phyloP scores from a whole-genome alignment of 2,329 filamentous ascomycete genomes.

The Leptosphaerulina australis region DNA sequence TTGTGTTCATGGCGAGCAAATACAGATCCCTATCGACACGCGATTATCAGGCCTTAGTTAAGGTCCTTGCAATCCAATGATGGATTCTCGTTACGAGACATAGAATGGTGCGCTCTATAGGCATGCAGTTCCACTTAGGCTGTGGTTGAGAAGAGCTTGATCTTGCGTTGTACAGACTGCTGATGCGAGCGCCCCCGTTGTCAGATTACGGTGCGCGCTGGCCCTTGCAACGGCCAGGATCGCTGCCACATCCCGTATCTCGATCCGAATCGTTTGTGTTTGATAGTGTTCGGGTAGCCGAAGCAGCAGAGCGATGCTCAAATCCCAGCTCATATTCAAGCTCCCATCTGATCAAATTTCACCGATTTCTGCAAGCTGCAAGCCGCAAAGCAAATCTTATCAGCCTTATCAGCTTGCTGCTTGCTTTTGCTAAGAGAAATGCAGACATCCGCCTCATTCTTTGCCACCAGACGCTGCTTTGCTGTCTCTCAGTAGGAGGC shows the following conservation, averaged over 20 bases:
- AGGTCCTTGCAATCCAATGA: neutral
- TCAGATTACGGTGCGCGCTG: slow-evolving; percentile 19
- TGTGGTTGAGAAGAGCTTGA: slow-evolving; percentile 14
- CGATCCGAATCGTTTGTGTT: slow-evolving; percentile 13
- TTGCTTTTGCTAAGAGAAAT: neutral
- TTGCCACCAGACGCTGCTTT: neutral
- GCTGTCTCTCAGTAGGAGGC: neutral
- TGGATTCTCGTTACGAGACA: neutral
- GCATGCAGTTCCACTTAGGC: neutral
- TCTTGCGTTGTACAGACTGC: slow-evolving; percentile 17
- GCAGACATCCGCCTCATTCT: neutral
- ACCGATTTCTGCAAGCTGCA: slow-evolving; percentile 5
- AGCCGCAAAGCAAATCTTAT: neutral
- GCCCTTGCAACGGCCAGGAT: slow-evolving; percentile 13
- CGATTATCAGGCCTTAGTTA: neutral
- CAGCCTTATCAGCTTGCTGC: neutral
- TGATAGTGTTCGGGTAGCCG: neutral
- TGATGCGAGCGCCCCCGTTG: slow-evolving; percentile 15
- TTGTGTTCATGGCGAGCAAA: neutral
- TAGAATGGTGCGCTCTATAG: neutral
- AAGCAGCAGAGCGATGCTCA: neutral
- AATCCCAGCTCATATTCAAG: neutral
- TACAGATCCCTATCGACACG: neutral
- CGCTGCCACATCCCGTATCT: slow-evolving; percentile 4
- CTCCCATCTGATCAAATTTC: neutral